phyloP scores from a whole-genome alignment of 331 rosid genomes.

The Phaseolus coccineus region DNA sequence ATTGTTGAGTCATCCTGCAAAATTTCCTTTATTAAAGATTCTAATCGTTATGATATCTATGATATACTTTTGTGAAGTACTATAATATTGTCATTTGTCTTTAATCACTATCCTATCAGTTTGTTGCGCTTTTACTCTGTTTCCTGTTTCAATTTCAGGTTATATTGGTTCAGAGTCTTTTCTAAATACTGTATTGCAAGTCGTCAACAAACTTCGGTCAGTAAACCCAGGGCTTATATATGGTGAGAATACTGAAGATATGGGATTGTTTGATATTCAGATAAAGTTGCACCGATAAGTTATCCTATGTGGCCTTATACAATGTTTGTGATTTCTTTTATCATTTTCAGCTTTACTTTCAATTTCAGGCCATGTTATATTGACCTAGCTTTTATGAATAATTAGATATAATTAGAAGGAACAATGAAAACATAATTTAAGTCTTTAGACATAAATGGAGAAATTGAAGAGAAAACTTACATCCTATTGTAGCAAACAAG shows the following conservation, averaged over 20 bases:
- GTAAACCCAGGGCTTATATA: conserved; percentile 77
- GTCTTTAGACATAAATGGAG: conserved; percentile 7
- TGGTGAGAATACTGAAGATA: conserved; percentile 59
- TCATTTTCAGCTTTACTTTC: conserved; percentile 25
- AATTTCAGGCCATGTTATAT: conserved; percentile 11
- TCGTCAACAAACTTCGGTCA: conserved; percentile 73
- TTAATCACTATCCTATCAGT: conserved; percentile 2
- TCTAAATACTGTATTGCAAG: conserved; percentile 72
- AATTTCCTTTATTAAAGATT: conserved; percentile 9
- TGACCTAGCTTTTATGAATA: conserved; percentile 1
- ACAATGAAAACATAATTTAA: conserved; percentile 1
- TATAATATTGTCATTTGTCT: conserved; percentile 3
- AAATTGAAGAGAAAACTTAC: conserved; percentile 20
- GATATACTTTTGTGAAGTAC: conserved; percentile 14
- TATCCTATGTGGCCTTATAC: not conserved
- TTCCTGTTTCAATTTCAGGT: conserved; percentile 57
- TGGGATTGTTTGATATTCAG: not conserved
- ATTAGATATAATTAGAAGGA: conserved; percentile 4
- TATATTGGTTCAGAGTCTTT: conserved; percentile 93
- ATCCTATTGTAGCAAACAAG: conserved; percentile 16
- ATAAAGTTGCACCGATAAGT: not conserved
- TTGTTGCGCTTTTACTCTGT: conserved; percentile 5
- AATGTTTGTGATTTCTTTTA: conserved; percentile 12
- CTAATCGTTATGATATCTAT: conserved; percentile 1
- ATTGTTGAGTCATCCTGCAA: conserved; percentile 10